Evolutionary conservation across 2,329 filamentous ascomycete genomes (phyloP), one percentile per base, ranked within the genome.

Genomic region (Aspergillus ustus): DNA sequence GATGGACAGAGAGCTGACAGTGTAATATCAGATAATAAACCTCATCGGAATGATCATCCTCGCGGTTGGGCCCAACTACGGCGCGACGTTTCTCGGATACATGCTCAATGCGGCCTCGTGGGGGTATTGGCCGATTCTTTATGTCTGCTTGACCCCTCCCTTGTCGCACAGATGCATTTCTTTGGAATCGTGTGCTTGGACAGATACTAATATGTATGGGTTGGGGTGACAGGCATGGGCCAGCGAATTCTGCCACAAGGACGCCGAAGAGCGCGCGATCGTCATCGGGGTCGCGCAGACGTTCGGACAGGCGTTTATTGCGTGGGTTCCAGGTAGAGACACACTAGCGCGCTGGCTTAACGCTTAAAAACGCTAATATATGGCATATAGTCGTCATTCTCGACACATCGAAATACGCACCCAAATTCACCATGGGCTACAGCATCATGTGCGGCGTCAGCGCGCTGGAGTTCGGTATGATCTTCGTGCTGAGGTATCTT

Each of bases 241-340:
- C 17, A 52, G 20, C 29, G 51, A 52, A 25, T 20, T 40, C 29
- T 52, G 29, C n/a, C 29, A 40, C 29, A 40, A 40, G 7, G 29
- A 40, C 13, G 29, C 51, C 29, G 51, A 52, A 13, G 29, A 52
- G 29, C 51, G 51, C 3, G 51, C 51, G 15, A 37, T 52, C 19
- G 31, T 52, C n/a, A 52, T 52, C n/a, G 51, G 51, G 5, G 51
- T 40, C 7, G 51, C 51, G 51, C 51, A 52, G 29, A 52, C 51
- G n/a, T 52, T 52, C 4, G 51, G 51, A 3, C 29, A 37, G 29
- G n/a, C 51, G 5, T 52, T 52, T 22, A 20, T 37, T 25, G 51
- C 51, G 0, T 52, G 51, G 51, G 29, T 52, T 52, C 51, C 51
- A 13, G 29, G 34, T 40, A 40, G 11, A 15, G 4, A 34, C 13